Conservation (phyloP, 2,329 filamentous ascomycete species). For the Botrytis fragariae region DNA sequence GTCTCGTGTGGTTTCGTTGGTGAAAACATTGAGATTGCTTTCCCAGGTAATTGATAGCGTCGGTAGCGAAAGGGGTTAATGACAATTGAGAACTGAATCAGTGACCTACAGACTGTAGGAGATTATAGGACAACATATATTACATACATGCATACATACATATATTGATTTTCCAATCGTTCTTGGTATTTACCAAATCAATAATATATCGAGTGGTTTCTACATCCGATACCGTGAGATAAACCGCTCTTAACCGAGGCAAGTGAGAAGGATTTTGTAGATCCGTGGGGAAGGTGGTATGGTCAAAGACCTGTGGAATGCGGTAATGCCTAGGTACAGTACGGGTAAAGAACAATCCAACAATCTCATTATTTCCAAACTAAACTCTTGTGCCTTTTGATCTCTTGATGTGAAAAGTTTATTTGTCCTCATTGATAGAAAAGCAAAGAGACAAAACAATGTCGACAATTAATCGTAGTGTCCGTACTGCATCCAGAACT, state of each 20-base stretch:
- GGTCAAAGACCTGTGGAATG: not conserved
- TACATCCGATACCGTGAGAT: not conserved
- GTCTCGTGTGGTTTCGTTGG: not conserved
- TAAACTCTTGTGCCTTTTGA: not conserved
- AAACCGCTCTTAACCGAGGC: constrained; percentile 18
- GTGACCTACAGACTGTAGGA: not conserved
- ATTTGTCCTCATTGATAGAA: not conserved
- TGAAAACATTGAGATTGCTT: not conserved
- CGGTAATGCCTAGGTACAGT: not conserved
- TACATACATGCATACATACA: not conserved
- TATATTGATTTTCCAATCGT: not conserved
- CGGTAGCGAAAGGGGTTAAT: not conserved
- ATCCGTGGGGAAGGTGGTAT: constrained; percentile 17
- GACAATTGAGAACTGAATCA: not conserved
- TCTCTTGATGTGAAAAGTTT: not conserved
- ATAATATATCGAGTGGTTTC: not conserved
- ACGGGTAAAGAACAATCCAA: not conserved
- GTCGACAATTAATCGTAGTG: constrained; percentile 37
- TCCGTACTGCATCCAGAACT: constrained; percentile 36
- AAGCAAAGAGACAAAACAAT: constrained; percentile 27
- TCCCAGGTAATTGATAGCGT: not conserved
- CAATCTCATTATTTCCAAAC: not conserved
- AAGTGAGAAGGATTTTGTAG: not conserved
- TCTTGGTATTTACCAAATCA: not conserved
- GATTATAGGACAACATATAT: not conserved